Conservation (phyloP, 2,329 filamentous ascomycete species). For the Plenodomus biglobosus region DNA sequence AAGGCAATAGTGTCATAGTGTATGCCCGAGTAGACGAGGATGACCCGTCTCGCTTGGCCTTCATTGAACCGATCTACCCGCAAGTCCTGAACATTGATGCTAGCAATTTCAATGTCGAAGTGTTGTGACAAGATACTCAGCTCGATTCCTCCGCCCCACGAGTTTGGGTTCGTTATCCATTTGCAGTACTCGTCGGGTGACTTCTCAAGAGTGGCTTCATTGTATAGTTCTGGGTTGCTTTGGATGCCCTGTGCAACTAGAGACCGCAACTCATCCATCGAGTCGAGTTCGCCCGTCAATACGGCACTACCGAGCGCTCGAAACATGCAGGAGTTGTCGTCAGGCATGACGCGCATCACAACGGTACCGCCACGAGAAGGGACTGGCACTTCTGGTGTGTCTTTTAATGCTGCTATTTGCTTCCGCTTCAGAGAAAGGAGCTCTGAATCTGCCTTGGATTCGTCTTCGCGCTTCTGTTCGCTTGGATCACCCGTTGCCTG, state of each 20-base stretch:
- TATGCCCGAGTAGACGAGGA: slow-evolving; percentile 87
- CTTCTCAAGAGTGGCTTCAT: slow-evolving; percentile 72
- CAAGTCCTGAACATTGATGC: slow-evolving; percentile 73
- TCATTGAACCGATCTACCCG: slow-evolving; percentile 78
- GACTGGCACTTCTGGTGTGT: slow-evolving; percentile 64
- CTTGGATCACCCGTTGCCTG: slow-evolving; percentile 45
- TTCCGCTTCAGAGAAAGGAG: slow-evolving; percentile 49
- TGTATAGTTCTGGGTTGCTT: slow-evolving; percentile 70
- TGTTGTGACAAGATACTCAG: slow-evolving; percentile 80
- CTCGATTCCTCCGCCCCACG: slow-evolving; percentile 92
- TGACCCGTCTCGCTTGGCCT: slow-evolving; percentile 63
- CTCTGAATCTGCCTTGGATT: background rate
- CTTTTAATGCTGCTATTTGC: slow-evolving; percentile 50
- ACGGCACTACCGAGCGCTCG: slow-evolving; percentile 81
- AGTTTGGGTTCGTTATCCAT: slow-evolving; percentile 76
- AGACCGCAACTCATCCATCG: slow-evolving; percentile 71
- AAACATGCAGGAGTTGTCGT: slow-evolving; percentile 95
- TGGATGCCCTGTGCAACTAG: slow-evolving; percentile 80
- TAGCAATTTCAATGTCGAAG: slow-evolving; percentile 82
- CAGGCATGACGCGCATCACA: slow-evolving; percentile 90
- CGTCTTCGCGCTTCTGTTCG: slow-evolving; percentile 17
- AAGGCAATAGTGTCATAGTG: slow-evolving; percentile 91
- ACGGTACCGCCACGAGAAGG: slow-evolving; percentile 58
- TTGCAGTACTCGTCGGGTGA: slow-evolving; percentile 72
- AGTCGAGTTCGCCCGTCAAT: slow-evolving; percentile 63